These are phyloP conservation scores for Capsicum baccatum DNA, from an alignment of 257 asterid genomes.

Conservation along the genomic window DNA sequence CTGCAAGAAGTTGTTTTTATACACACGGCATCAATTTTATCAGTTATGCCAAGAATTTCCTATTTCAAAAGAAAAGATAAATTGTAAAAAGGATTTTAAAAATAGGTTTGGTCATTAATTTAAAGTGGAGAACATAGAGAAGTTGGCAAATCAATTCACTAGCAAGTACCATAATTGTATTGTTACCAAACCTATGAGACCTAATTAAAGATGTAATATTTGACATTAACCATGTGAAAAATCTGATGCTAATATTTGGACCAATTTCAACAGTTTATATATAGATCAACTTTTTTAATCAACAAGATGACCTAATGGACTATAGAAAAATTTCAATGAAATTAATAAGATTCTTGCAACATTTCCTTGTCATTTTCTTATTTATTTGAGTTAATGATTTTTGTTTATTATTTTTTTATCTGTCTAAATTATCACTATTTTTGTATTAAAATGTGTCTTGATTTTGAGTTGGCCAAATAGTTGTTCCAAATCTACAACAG, in stretches of 20 bases:
- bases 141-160: slow-evolving; percentile 19
- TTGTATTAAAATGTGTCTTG: too few species aligned
- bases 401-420: too few species aligned
- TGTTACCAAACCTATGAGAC: background rate
- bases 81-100: too few species aligned
- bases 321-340: background rate
- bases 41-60: too few species aligned
- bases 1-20: too few species aligned
- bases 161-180: background rate
- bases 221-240: slow-evolving; percentile 1
- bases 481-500: too few species aligned
- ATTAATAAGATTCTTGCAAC: background rate
- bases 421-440: too few species aligned
- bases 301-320: background rate
- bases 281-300: background rate
- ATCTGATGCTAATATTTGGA: background rate
- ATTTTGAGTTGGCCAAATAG: too few species aligned
- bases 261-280: background rate
- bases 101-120: background rate
- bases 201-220: background rate
- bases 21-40: too few species aligned
- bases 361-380: too few species aligned
- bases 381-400: too few species aligned
- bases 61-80: background rate
- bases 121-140: background rate